Percentiles rank a stretch among this genome's conserved stretches.
These are phyloP conservation scores for Calonectria pauciramosa DNA, from an alignment of 2,329 filamentous ascomycete genomes.

Conservation along the genomic window DNA sequence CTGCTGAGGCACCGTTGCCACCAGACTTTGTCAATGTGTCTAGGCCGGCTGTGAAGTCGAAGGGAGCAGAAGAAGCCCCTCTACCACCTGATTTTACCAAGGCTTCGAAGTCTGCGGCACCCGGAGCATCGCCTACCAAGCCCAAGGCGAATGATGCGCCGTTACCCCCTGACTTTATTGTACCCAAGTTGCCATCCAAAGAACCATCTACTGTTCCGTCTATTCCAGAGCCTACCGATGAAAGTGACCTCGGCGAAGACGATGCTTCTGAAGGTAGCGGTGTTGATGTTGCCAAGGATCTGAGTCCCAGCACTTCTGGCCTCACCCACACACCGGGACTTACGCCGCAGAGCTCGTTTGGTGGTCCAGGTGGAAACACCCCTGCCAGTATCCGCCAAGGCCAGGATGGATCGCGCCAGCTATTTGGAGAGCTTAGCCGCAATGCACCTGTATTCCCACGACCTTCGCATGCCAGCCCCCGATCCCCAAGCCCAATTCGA, in stretches of 20 bases:
- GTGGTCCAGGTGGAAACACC: conserved; percentile 58
- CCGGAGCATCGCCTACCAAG: conserved; percentile 53
- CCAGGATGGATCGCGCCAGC: conserved; percentile 57
- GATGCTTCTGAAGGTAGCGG: conserved; percentile 71
- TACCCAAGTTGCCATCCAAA: conserved; percentile 49
- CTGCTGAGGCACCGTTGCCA: conserved; percentile 46
- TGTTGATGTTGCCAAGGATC: conserved; percentile 74
- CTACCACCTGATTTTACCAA: conserved; percentile 50
- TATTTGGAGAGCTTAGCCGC: conserved; percentile 69
- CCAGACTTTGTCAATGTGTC: conserved; percentile 50
- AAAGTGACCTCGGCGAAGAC: conserved; percentile 57
- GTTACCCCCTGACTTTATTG: conserved; percentile 55
- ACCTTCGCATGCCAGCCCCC: conserved; percentile 69
- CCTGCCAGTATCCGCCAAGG: conserved; percentile 53
- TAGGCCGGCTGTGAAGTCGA: conserved; percentile 36
- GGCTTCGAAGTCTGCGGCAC: conserved; percentile 27
- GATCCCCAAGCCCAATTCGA: conserved; percentile 80
- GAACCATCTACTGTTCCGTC: conserved; percentile 51
- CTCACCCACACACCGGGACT: conserved; percentile 63
- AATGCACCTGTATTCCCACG: conserved; percentile 68
- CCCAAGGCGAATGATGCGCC: conserved; percentile 54
- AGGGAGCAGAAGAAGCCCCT: conserved; percentile 44
- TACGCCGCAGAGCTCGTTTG: conserved; percentile 73
- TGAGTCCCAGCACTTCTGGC: conserved; percentile 65
- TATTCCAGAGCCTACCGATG: conserved; percentile 53